Evolutionary conservation across 306 rosid genomes (phyloP), one percentile per base, ranked within the genome.

Genomic region (Senna siamea): DNA sequence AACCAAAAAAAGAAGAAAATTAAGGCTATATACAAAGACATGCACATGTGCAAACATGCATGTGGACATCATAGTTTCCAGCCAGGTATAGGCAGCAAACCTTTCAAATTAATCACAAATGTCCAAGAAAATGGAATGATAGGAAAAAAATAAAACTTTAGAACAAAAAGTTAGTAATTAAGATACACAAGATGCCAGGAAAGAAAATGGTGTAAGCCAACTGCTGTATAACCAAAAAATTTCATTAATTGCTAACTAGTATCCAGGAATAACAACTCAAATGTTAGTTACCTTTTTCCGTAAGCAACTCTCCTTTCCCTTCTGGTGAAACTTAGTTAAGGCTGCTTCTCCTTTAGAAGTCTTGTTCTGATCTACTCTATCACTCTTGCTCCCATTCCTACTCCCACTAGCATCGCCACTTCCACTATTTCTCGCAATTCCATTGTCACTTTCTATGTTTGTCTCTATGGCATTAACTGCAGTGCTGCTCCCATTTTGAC

Each of bases 261-360:
- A 15, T 34, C 12, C 4, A n/a, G 28, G 14, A 12, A 48, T 26
- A 43, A 59, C 23, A 18, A 40, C 22, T 51, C 54, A 19, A 51
- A 48, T 3, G 40, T 70, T 65, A 56, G 26, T 78, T 87, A 90
- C 98, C 98, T 87, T 82, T 78, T 87, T 78, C 55, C 56, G 87
- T 73, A 88, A 88, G 87, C 89, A 81, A 81, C 91, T 85, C 79
- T 90, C 95, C 56, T 83, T 84, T 80, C 90, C 85, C 78, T 90
- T 93, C 72, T 60, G 87, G 48, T 86, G 89, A 75, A 88, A 88
- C 80, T 88, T 87, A 65, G 85, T 87, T 61, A 87, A 76, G 79
- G 92, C 90, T 66, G 92, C 96, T 77, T 88, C 90, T 84, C 98
- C 84, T 23, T 79, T 89, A 34, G 85, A 78, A 70, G 66, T 74